Conservation (phyloP, 352 stramenopile species). For the Phytopythium vexans region DNA sequence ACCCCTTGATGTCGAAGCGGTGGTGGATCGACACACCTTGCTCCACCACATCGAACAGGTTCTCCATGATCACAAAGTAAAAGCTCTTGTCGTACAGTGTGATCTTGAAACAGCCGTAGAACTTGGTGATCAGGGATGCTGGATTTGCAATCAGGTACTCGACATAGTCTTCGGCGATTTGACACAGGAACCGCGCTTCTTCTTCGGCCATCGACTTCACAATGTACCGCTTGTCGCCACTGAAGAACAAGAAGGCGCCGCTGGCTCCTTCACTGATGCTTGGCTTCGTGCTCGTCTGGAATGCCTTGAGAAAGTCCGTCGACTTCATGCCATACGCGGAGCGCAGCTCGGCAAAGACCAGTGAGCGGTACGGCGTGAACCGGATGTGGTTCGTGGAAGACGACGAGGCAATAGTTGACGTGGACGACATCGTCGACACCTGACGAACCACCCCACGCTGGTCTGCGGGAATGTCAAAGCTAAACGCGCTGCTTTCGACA, state of each 20-base stretch:
- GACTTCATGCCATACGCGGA: constrained; percentile 63
- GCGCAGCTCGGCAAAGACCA: constrained; percentile 76
- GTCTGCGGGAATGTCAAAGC: constrained; percentile 32
- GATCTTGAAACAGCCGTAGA: constrained; percentile 89
- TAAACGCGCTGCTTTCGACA: constrained; percentile 15
- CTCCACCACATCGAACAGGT: constrained; percentile 80
- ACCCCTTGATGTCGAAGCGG: constrained; percentile 90
- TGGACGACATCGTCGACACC: constrained; percentile 17
- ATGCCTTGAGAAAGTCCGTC: constrained; percentile 65
- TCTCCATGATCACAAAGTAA: constrained; percentile 93
- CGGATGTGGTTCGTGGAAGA: constrained; percentile 44
- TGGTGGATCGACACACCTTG: constrained; percentile 77
- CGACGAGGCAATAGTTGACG: constrained; percentile 5
- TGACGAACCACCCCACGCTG: constrained; percentile 16
- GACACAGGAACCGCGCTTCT: constrained; percentile 78
- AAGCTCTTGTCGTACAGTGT: constrained; percentile 88
- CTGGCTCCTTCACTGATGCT: constrained; percentile 90
- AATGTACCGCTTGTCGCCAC: constrained; percentile 87
- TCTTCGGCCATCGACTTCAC: constrained; percentile 87
- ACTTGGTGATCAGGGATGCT: constrained; percentile 82
- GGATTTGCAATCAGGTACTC: constrained; percentile 79
- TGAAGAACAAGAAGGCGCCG: constrained; percentile 92
- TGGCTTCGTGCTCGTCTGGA: constrained; percentile 81
- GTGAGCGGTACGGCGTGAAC: constrained; percentile 72
- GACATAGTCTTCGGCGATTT: constrained; percentile 85